Evolutionary conservation across 139 green algal genomes (phyloP), one percentile per base, ranked within the genome.

Genomic region (Edaphochlamys debaryana): DNA sequence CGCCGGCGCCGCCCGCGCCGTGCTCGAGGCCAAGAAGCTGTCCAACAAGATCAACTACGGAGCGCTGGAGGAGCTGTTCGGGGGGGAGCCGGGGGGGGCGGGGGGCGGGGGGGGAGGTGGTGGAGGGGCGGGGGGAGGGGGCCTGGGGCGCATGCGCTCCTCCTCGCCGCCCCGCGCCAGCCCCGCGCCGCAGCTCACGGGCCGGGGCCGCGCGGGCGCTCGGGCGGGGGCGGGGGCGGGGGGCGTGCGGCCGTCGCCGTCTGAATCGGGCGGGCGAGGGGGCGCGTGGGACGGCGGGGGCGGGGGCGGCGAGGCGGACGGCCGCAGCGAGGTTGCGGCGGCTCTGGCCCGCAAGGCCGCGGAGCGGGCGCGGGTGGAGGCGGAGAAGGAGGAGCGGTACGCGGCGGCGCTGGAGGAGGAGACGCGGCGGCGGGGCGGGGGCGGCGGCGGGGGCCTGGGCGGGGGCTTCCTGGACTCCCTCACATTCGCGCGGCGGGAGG

Each of bases 21-120:
- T 95, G 86, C 84, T 97, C 40, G 89, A 93, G 56, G 41, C 87
- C 67, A 92, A 92, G 68, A 95, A 95, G 79, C 88, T 96, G 45
- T 92, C 80, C 56, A 93, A 86, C 71, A 98, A 98, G 84, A 96
- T 98, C 88, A 97, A 98, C 93, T 98, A 98, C 89, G 85, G 82
- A 25, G 90, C 88, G 4, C 86, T 98, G 84, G 87, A 90, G 4
- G 85, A 91, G 50, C 87, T 97, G 19, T 85, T 79, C 29, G 79
- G 37, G 30, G 45, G 38, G 29, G 52, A 2, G 1, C 5, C 38
- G 23, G 38, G 15, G 38, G 67, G 2, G 23, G 67, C 9, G 1
- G 67, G 37, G 3, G 67, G 34, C 30, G 67, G 40, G 23, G 38
- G 38, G 15, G 36, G 19, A 9, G 66, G 37, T 5, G 67, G 36